Conservation (phyloP, 805 yeast genomes). For the Metschnikowia peoriensis region DNA sequence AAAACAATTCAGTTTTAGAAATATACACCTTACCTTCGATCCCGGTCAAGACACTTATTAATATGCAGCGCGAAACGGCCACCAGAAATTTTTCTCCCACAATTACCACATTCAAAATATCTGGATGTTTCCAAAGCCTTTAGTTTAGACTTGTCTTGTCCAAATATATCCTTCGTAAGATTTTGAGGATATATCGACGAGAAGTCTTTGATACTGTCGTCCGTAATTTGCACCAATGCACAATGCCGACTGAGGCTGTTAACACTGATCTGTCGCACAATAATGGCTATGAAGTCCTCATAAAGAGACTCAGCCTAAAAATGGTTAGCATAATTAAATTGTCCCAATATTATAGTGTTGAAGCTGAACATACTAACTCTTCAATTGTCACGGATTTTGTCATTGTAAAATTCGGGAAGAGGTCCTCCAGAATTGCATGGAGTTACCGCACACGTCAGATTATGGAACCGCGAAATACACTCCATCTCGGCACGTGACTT, state of each 20-base stretch:
- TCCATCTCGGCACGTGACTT: conserved; percentile 2
- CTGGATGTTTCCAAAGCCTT: conserved; percentile 45
- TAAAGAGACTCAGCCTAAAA: conserved; percentile 38
- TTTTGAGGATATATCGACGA: conserved; percentile 1
- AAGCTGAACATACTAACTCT: conserved; percentile 12
- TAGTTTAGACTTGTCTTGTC: conserved; percentile 47
- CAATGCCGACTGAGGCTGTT: conserved; percentile 10
- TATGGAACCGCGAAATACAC: not conserved
- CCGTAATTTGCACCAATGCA: conserved; percentile 3
- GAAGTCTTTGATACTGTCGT: not conserved
- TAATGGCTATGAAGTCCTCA: conserved; percentile 31
- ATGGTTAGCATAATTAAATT: not conserved
- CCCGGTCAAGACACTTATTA: conserved; percentile 74
- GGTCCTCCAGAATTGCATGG: not conserved
- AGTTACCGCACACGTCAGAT: not conserved
- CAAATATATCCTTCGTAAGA: conserved; percentile 41
- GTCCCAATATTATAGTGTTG: not conserved
- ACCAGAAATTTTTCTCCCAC: conserved; percentile 86
- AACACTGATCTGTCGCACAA: conserved; percentile 29
- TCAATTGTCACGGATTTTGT: conserved; percentile 14
- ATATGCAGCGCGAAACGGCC: conserved; percentile 91
- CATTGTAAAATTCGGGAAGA: not conserved
- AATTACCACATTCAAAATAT: conserved; percentile 77
- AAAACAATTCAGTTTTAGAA: no score
- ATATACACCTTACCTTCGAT: not conserved